Evolutionary conservation across 2,329 filamentous ascomycete species (phyloP), one percentile per base, ranked within the genome.

Genomic region (Camillea tinctor): DNA sequence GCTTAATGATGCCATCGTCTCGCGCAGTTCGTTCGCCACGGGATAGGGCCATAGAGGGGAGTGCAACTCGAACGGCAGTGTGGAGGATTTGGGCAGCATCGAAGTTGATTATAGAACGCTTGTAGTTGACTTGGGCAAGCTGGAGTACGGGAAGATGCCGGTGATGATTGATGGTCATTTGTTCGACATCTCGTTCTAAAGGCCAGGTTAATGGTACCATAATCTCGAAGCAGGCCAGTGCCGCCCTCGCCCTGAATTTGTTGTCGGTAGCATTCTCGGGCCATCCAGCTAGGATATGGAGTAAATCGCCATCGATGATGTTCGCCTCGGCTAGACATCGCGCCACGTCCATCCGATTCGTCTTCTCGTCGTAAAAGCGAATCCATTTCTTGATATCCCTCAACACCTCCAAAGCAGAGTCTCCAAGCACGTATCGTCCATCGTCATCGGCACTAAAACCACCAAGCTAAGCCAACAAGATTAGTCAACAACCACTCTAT

Each of bases 361-460:
- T 87, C 74, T 96, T 96, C 73, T 96, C 91, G 75, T 97, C 93
- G 81, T 95, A 95, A 64, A 97, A 87, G 68, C 92, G 93, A 67
- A 99, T 84, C 95, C 95, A 99, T 85, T 90, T 89, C 73, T 95
- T 94, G 57, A 99, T 83, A 77, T 99, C 95, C 64, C 94, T 93
- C 59, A 99, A 81, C 71, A 93, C 95, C 60, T 95, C 91, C 61
- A 96, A 81, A 13, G 93, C 94, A 73, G 97, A 94, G 76, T 98
- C 94, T 76, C 95, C 95, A 40, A 98, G 87, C 50, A 92, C 84
- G 75, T 99, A 99, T 71, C 84, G 84, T 59, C 91, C 91, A 71
- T 93, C 88, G 69, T 94, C 88, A 66, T 92, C 90, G 55, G 87
- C 82, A 68, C 90, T 90, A 69, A 88, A 87, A 56, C 93, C 94